Evolutionary conservation across 1,139 yeast species (phyloP).

Genomic region (Pichia sp.): DNA sequence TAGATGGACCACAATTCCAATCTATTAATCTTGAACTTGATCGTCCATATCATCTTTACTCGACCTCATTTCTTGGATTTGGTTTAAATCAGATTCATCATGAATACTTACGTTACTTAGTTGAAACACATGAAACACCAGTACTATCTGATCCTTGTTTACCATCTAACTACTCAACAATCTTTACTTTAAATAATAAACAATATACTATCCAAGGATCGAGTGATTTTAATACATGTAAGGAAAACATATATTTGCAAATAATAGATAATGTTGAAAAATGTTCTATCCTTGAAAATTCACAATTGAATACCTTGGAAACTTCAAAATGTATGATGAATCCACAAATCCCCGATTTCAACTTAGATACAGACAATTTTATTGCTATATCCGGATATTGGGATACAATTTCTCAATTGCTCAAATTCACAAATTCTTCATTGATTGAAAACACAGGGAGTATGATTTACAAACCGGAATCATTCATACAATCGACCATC

Average conservation of each 20-base stretch:
- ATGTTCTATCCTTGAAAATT: neutral
- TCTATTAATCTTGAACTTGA: conserved; percentile 45
- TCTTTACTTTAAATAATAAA: conserved; percentile 11
- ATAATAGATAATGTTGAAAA: conserved; percentile 34
- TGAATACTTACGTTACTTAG: conserved; percentile 40
- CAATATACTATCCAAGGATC: conserved; percentile 39
- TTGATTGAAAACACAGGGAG: too few species aligned
- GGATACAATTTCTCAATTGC: conserved; percentile 50
- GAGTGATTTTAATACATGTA: conserved; percentile 55
- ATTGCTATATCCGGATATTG: conserved; percentile 81
- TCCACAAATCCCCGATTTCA: conserved; percentile 59
- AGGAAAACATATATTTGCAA: conserved; percentile 47
- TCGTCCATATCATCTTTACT: conserved; percentile 45
- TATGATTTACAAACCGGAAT: conserved; percentile 24
- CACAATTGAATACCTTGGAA: conserved; percentile 11
- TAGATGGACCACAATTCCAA: conserved; percentile 45
- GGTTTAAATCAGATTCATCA: conserved; percentile 69
- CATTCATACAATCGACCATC: conserved; percentile 21
- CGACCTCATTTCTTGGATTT: conserved; percentile 69
- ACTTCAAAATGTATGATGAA: conserved; percentile 44
- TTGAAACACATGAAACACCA: conserved; percentile 17
- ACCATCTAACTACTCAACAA: conserved; percentile 36
- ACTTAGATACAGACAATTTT: conserved; percentile 60
- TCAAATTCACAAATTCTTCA: conserved; percentile 37
- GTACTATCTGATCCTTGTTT: conserved; percentile 53